Evolutionary conservation across 805 yeast genomes (phyloP).

Genomic region (Saturnispora diversa): DNA sequence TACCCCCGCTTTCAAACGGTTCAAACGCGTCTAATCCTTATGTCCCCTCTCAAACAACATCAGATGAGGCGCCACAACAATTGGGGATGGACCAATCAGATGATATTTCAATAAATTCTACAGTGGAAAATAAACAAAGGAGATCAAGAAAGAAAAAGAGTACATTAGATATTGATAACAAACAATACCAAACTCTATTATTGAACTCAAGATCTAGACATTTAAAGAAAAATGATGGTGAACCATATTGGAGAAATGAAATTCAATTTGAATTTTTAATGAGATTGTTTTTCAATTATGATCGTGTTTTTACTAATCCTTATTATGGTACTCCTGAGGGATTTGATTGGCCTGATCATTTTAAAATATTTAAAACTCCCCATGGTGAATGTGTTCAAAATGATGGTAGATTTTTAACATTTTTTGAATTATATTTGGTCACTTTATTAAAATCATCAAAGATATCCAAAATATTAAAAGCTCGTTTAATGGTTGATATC

Average conservation of each 20-base stretch:
- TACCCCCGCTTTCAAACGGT: not conserved
- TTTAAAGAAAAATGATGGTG: conserved; percentile 85
- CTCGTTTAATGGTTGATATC: conserved; percentile 59
- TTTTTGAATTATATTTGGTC: conserved; percentile 75
- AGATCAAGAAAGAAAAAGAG: conserved; percentile 4
- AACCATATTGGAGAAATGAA: conserved; percentile 82
- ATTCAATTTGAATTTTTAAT: conserved; percentile 75
- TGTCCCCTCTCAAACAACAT: too few relatives aligned
- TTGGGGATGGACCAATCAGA: too few relatives aligned
- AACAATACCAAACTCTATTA: conserved; percentile 24
- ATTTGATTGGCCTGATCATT: conserved; percentile 32
- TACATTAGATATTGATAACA: conserved; percentile 5
- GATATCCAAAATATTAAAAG: conserved; percentile 75
- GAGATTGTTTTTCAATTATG: conserved; percentile 53
- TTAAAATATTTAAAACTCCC: conserved; percentile 20
- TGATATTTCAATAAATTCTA: not conserved
- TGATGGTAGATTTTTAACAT: conserved; percentile 49
- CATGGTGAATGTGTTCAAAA: conserved; percentile 20
- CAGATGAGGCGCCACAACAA: too few relatives aligned
- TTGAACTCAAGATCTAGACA: conserved; percentile 39
- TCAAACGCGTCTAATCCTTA: too few relatives aligned
- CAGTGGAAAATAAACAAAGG: not conserved
- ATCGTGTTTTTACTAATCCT: conserved; percentile 60
- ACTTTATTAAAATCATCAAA: conserved; percentile 77
- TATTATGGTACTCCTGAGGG: conserved; percentile 32